Base-by-base conservation (phyloP, 2,329 filamentous ascomycete species). In the Xenoacremonium recifei region DNA sequence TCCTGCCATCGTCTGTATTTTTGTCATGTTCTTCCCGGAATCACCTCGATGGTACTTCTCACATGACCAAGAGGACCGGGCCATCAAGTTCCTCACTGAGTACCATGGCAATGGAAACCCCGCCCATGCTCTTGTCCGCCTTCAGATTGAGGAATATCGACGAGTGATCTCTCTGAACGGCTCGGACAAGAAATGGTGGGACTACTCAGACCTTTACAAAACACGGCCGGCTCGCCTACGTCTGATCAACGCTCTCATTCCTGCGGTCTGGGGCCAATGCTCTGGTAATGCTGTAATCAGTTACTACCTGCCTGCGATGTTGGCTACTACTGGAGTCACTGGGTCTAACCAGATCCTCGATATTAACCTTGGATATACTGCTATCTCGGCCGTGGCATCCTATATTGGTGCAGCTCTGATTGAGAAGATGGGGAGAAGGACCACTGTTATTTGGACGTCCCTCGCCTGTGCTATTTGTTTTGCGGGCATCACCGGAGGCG, bases 401-500 rank as follows among this genome's bases (percentile, higher is more conserved):
- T 9, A 7, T 7, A 27, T 27, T 13, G 23, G 23, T 13, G 7
- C 23, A 13, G 9, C 13, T 7, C 9, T 27, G 9, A 9, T 7
- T 13, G 23, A 27, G 9, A 27, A 27, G 23, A 13, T 27, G 9
- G 23, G 23, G 7, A 7, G 23, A 27, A 7, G 23, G 23, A 27
- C 23, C 13, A 27, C 13, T 27, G 13, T 9, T 27, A 13, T 27
- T 27, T 27, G 23, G 23, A 7, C 13, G 23, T 13, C 23, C 13
- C 9, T 27, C 23, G 68, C 23, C 7, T 27, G 23, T 27, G 23
- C 13, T 27, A 49, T 74, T 10, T 77, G 76, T 68, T 61, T 77
- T 15, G 71, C 67, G 41, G 70, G 79, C 60, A 75, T 73, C 7
- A 63, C n/a, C n/a, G n/a, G n/a, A n/a, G n/a, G n/a, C 59, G 67